These are phyloP conservation scores for Xerophyta viscosa DNA, from an alignment of 106 monocot species.

Conservation along the genomic window DNA sequence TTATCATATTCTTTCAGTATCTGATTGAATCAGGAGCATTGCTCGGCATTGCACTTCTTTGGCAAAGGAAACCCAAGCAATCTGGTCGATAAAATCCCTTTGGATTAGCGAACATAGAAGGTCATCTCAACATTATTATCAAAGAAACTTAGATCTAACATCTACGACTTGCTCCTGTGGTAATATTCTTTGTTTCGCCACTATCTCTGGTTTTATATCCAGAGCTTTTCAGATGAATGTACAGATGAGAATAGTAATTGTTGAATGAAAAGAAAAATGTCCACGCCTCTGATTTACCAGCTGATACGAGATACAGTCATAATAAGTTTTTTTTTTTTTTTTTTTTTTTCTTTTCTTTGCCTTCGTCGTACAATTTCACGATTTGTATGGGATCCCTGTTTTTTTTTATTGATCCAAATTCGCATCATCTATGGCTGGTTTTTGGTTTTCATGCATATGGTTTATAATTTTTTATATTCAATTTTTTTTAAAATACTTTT, in stretches of 20 bases:
- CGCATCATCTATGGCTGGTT: no score
- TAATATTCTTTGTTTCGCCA: not conserved
- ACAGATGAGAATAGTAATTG: conserved; percentile 8
- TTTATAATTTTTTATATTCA: no score
- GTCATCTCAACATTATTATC: not conserved
- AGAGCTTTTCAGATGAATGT: conserved; percentile 10
- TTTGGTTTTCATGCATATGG: no score
- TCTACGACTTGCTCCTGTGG: not conserved
- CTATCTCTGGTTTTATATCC: not conserved
- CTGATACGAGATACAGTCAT: no score
- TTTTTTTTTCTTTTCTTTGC: no score
- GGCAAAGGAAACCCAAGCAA: not conserved
- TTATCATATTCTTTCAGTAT: not conserved
- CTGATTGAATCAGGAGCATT: not conserved
- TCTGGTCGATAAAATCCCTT: not conserved
- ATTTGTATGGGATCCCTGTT: no score
- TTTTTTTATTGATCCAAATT: no score
- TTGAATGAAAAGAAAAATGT: not conserved
- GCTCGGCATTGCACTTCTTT: not conserved
- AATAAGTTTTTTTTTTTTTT: no score
- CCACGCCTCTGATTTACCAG: not conserved
- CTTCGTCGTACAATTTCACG: no score
- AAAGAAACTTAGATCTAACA: not conserved
- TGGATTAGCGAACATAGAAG: not conserved
- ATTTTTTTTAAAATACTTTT: no score